Evolutionary conservation across 306 rosid species (phyloP).

Genomic region (Delonix regia): DNA sequence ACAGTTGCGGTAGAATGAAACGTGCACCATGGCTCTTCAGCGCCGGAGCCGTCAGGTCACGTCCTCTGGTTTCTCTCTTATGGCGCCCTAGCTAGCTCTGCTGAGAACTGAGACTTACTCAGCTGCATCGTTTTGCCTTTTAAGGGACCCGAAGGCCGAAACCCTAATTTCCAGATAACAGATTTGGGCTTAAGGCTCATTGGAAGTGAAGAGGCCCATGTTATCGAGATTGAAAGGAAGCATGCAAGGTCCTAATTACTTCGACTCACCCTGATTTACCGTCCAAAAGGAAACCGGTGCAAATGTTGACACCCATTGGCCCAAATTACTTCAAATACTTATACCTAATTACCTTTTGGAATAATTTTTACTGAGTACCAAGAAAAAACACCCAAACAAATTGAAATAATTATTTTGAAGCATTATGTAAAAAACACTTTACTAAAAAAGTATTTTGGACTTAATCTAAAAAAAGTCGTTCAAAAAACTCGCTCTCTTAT

Average conservation of each 20-base stretch:
- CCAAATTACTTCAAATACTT: background rate
- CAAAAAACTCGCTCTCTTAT: too few species aligned
- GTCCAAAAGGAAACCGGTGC: too few species aligned
- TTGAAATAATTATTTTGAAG: background rate
- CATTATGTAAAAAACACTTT: background rate
- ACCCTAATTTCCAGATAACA: constrained; percentile 36
- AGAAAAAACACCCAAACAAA: too few species aligned
- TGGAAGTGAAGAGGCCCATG: background rate
- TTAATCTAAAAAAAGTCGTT: too few species aligned
- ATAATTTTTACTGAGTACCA: background rate
- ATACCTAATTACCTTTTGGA: background rate
- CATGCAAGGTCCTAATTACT: background rate
- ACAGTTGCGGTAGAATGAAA: constrained; percentile 58
- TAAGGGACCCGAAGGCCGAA: constrained; percentile 16
- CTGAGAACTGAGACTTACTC: background rate
- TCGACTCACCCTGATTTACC: background rate
- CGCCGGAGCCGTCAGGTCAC: constrained; percentile 26
- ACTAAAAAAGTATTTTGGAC: too few species aligned
- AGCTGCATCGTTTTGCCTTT: background rate
- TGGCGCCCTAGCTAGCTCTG: background rate
- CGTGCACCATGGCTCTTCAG: constrained; percentile 56
- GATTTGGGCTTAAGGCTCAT: background rate
- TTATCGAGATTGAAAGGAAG: background rate
- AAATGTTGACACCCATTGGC: background rate
- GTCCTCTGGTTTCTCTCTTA: background rate